A percentile compares a stretch with the other conserved stretches of the same genome.
These are phyloP conservation scores for Neonectria coccinea DNA, from an alignment of 2,329 filamentous ascomycete genomes.

Conservation along the genomic window DNA sequence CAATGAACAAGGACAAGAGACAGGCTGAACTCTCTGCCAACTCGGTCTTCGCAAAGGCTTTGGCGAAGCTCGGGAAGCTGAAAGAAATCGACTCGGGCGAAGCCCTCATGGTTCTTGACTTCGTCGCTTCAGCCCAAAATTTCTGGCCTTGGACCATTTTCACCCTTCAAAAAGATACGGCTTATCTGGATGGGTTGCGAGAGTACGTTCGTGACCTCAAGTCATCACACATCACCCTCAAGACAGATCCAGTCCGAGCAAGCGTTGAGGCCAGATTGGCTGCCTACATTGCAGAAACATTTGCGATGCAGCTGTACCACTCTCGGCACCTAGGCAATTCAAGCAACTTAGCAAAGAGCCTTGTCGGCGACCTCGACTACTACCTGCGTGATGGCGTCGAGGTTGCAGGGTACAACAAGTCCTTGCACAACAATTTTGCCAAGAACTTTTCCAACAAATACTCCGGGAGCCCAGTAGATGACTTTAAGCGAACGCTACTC, in stretches of 20 bases:
- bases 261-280: conserved; percentile 78
- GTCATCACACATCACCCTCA: conserved; percentile 63
- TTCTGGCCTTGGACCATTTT: conserved; percentile 96
- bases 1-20: conserved; percentile 69
- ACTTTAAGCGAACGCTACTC: conserved; percentile 82
- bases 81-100: conserved; percentile 72
- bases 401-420: conserved; percentile 87
- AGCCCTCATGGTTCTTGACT: conserved; percentile 82
- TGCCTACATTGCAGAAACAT: conserved; percentile 85
- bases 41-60: conserved; percentile 79
- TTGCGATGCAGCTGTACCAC: conserved; percentile 91
- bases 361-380: conserved; percentile 82
- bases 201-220: conserved; percentile 73
- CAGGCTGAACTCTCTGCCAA: conserved; percentile 62
- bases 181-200: conserved; percentile 79
- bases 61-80: conserved; percentile 77
- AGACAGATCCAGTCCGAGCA: conserved; percentile 66
- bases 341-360: conserved; percentile 72
- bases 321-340: conserved; percentile 80
- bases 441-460: conserved; percentile 87
- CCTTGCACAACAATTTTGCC: conserved; percentile 85
- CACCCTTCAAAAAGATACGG: conserved; percentile 77
- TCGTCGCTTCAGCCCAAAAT: conserved; percentile 89
- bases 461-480: conserved; percentile 75
- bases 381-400: conserved; percentile 81